These are phyloP conservation scores for Hyphodiscus sp. DNA, from an alignment of 2,329 filamentous ascomycete genomes.

Conservation along the genomic window DNA sequence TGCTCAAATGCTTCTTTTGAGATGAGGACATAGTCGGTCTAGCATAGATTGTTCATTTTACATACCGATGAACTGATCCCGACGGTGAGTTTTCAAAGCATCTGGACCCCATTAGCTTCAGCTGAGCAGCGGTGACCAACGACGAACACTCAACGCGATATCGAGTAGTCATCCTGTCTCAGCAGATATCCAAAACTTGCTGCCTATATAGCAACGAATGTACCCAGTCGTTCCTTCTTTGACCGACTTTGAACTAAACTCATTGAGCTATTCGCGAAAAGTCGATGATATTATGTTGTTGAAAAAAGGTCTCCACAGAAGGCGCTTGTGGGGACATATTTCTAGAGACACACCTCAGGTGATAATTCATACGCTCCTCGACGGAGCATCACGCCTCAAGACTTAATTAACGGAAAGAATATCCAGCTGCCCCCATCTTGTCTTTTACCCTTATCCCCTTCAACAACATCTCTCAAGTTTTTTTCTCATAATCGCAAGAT, in stretches of 20 bases:
- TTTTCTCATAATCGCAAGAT: neutral
- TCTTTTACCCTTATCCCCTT: neutral
- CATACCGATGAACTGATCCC: constrained; percentile 80
- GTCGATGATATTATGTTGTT: neutral
- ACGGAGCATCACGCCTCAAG: too few species aligned
- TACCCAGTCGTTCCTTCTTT: neutral
- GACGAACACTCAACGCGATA: constrained; percentile 68
- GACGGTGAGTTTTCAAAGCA: constrained; percentile 72
- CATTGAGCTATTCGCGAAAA: neutral
- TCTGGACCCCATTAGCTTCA: constrained; percentile 37
- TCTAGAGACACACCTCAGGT: too few species aligned
- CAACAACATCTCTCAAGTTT: neutral
- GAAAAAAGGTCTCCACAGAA: neutral
- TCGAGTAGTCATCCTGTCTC: constrained; percentile 48
- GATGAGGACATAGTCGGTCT: neutral
- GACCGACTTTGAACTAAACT: neutral
- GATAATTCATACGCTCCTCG: too few species aligned
- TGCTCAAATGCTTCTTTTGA: neutral
- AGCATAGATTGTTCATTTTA: neutral
- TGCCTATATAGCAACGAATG: neutral
- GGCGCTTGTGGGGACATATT: too few species aligned
- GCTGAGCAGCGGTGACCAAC: constrained; percentile 13
- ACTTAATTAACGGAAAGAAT: too few species aligned
- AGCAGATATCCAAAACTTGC: neutral
- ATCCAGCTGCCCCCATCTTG: neutral